These are phyloP conservation scores for Pyrenopolyporus hunteri DNA, from an alignment of 495 filamentous ascomycete species.

Conservation along the genomic window DNA sequence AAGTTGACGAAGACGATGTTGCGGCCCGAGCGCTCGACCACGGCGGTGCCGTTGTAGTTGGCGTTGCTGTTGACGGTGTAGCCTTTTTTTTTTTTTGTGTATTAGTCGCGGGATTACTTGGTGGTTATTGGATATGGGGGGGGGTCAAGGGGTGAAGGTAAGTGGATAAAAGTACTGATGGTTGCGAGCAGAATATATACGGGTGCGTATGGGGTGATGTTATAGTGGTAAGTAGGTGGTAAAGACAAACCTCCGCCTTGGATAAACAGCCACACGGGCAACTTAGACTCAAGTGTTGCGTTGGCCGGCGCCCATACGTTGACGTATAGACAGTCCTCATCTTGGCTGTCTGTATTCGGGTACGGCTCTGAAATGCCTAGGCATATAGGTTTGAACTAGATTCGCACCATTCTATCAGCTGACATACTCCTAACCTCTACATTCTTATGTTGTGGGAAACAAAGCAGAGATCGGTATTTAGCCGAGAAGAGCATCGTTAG, in stretches of 20 bases:
- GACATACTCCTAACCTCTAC: background rate
- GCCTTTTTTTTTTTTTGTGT: slow-evolving; percentile 42
- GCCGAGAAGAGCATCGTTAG: too few species aligned
- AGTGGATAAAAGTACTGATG: background rate
- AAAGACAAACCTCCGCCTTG: slow-evolving; percentile 66
- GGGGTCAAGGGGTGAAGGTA: background rate
- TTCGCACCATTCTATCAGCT: slow-evolving; percentile 2
- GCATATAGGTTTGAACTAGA: slow-evolving; percentile 56
- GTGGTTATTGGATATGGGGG: background rate
- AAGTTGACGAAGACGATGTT: slow-evolving; percentile 75
- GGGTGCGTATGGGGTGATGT: background rate
- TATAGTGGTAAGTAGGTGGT: background rate
- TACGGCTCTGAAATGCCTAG: slow-evolving; percentile 52
- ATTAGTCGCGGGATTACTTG: background rate
- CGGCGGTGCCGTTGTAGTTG: slow-evolving; percentile 67
- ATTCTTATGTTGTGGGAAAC: too few species aligned
- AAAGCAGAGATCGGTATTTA: too few species aligned
- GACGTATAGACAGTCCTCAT: slow-evolving; percentile 77
- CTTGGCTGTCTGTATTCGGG: slow-evolving; percentile 45
- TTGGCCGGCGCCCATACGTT: slow-evolving; percentile 73
- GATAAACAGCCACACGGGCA: slow-evolving; percentile 77
- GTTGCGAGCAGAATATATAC: background rate
- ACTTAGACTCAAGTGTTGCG: slow-evolving; percentile 51
- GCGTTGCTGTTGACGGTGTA: slow-evolving; percentile 68
- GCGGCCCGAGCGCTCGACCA: slow-evolving; percentile 63